phyloP scores from a whole-genome alignment of 371 early-diverging fungal species.

The Mortierella sp. region DNA sequence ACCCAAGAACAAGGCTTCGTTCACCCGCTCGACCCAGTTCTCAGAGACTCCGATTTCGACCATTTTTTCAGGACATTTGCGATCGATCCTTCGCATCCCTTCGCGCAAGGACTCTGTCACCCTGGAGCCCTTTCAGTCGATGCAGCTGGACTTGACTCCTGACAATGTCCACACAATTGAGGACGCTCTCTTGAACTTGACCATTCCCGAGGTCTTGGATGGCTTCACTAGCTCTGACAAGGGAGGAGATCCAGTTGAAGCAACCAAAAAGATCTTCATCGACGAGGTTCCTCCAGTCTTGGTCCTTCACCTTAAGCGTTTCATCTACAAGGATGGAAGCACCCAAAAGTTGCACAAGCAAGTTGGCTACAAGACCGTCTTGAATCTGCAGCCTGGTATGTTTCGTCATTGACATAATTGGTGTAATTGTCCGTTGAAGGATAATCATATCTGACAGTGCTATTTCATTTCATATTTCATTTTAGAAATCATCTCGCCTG shows the following conservation, averaged over 20 bases:
- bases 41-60: conserved; percentile 85
- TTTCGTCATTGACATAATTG: neutral
- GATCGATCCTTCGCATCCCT: conserved; percentile 83
- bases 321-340: conserved; percentile 85
- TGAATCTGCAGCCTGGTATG: conserved; percentile 76
- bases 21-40: conserved; percentile 68
- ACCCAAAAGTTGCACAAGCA: conserved; percentile 90
- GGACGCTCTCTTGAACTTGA: conserved; percentile 87
- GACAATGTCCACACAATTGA: conserved; percentile 83
- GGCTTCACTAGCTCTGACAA: conserved; percentile 63
- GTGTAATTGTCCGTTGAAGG: neutral
- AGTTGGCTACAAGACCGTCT: conserved; percentile 76
- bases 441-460: neutral
- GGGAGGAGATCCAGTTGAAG: conserved; percentile 73
- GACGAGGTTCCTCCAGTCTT: conserved; percentile 93
- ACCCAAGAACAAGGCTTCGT: conserved; percentile 77
- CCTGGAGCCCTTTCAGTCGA: conserved; percentile 88
- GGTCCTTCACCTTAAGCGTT: conserved; percentile 95
- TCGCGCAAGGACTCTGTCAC: conserved; percentile 87
- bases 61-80: conserved; percentile 89
- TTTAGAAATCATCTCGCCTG: conserved; percentile 74
- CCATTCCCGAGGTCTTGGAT: conserved; percentile 82
- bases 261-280: conserved; percentile 88
- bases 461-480: neutral
- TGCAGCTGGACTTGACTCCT: conserved; percentile 92